A percentile compares a stretch with the other conserved stretches of the same genome.
These are phyloP conservation scores for Claviceps humidiphila DNA, from an alignment of 2,329 filamentous ascomycete species.

Conservation along the genomic window DNA sequence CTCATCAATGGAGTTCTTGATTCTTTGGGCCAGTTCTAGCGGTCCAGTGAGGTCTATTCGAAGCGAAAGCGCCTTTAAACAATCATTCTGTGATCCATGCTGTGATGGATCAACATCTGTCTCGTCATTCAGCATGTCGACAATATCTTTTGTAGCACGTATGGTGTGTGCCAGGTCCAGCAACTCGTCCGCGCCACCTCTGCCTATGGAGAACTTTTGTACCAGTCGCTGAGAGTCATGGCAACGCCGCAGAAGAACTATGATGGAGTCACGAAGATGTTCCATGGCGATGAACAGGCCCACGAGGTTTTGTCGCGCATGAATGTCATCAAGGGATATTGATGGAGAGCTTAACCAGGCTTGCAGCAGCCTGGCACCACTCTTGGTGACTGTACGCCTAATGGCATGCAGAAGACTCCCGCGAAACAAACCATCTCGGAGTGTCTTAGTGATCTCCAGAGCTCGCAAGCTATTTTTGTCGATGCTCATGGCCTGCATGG, in stretches of 20 bases:
- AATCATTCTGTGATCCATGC: conserved; percentile 13
- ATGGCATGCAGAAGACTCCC: conserved; percentile 87
- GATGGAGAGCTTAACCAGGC: conserved; percentile 85
- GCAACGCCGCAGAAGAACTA: conserved; percentile 55
- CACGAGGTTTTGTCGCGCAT: conserved; percentile 68
- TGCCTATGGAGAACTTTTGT: conserved; percentile 85
- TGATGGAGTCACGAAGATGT: conserved; percentile 56
- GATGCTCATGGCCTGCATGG: conserved; percentile 71
- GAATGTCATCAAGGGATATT: conserved; percentile 70
- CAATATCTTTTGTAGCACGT: conserved; percentile 55
- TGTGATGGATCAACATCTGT: conserved; percentile 5
- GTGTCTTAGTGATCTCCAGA: conserved; percentile 77
- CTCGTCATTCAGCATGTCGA: conserved; percentile 28
- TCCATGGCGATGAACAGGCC: conserved; percentile 55
- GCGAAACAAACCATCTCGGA: conserved; percentile 63
- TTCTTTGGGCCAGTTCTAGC: conserved; percentile 52
- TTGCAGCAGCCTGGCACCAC: conserved; percentile 70
- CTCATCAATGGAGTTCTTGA: conserved; percentile 76
- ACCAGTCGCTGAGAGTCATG: conserved; percentile 81
- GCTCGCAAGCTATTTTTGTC: conserved; percentile 85
- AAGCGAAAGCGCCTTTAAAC: conserved; percentile 31
- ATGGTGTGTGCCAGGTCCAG: conserved; percentile 74
- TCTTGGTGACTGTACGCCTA: conserved; percentile 79
- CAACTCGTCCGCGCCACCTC: conserved; percentile 85
- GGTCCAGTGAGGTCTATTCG: conserved; percentile 58